These are phyloP conservation scores for Pestalotiopsis sp. DNA, from an alignment of 2,329 filamentous ascomycete species.

Conservation along the genomic window DNA sequence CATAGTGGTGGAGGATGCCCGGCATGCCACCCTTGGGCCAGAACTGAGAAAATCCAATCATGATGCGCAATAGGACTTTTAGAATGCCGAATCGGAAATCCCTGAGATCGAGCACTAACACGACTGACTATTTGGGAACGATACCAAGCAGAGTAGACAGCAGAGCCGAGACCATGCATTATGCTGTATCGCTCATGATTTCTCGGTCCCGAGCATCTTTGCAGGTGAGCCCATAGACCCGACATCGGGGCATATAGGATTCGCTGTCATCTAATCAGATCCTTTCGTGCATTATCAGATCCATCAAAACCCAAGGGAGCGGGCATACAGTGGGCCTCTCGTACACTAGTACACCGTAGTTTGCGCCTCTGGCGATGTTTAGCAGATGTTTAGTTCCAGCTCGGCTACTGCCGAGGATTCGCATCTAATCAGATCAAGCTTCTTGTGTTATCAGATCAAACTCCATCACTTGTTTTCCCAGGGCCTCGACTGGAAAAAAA, in stretches of 20 bases:
- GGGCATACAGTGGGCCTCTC: background rate
- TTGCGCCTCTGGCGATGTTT: background rate
- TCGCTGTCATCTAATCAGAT: background rate
- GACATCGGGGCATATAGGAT: background rate
- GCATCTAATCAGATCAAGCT: background rate
- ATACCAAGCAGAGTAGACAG: no score
- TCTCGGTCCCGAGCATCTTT: no score
- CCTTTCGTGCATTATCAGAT: background rate
- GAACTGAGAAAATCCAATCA: background rate
- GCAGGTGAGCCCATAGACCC: background rate
- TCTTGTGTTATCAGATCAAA: background rate
- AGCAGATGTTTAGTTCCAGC: background rate
- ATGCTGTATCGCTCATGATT: no score
- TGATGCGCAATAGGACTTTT: background rate
- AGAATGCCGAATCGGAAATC: no score
- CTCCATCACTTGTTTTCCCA: background rate
- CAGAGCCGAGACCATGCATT: no score
- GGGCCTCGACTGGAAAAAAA: background rate
- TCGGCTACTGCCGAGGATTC: background rate
- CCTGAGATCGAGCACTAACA: no score
- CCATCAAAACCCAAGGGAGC: background rate
- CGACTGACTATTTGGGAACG: no score
- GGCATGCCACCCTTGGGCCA: constrained; percentile 7
- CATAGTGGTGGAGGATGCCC: constrained; percentile 5
- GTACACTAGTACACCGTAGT: background rate